These are phyloP conservation scores for Rhodofomes roseus DNA, from an alignment of 1,284 basidiomycete species.

Conservation along the genomic window DNA sequence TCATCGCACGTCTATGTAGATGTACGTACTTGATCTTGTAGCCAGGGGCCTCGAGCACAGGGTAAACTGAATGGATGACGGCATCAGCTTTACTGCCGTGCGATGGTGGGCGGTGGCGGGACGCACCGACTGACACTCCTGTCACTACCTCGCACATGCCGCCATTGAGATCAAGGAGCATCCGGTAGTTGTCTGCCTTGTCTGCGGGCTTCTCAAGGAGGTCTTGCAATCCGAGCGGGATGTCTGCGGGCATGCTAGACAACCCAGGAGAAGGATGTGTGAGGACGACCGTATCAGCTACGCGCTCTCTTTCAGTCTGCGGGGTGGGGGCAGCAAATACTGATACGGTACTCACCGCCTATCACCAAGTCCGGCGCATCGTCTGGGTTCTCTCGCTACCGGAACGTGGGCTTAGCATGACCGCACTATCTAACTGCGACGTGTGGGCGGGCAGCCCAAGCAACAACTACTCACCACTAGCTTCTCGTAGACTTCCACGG, in stretches of 20 bases:
- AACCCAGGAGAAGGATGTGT: conserved; percentile 67
- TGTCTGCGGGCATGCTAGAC: conserved; percentile 45
- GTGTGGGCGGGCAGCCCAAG: no score
- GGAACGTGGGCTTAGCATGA: background rate
- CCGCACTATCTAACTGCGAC: no score
- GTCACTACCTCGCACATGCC: conserved; percentile 89
- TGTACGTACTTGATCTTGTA: conserved; percentile 71
- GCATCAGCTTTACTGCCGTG: background rate
- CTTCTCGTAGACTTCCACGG: conserved; percentile 88
- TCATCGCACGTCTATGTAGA: background rate
- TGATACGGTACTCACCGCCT: conserved; percentile 65
- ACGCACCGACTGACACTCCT: conserved; percentile 75
- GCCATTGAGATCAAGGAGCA: conserved; percentile 87
- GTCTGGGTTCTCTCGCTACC: conserved; percentile 63
- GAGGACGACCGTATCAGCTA: conserved; percentile 90
- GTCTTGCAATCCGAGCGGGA: conserved; percentile 51
- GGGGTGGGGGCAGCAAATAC: background rate
- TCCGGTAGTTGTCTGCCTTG: conserved; percentile 83
- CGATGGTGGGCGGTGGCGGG: background rate
- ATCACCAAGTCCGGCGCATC: conserved; percentile 94
- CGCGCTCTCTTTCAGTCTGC: background rate
- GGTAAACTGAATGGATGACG: conserved; percentile 55
- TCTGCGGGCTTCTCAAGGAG: conserved; percentile 87
- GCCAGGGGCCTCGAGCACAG: conserved; percentile 81
- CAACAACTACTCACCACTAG: conserved; percentile 67